Percentiles rank a stretch among this genome's conserved stretches.
Conservation (phyloP, 306 rosid species). For the Trifolium pratense region DNA sequence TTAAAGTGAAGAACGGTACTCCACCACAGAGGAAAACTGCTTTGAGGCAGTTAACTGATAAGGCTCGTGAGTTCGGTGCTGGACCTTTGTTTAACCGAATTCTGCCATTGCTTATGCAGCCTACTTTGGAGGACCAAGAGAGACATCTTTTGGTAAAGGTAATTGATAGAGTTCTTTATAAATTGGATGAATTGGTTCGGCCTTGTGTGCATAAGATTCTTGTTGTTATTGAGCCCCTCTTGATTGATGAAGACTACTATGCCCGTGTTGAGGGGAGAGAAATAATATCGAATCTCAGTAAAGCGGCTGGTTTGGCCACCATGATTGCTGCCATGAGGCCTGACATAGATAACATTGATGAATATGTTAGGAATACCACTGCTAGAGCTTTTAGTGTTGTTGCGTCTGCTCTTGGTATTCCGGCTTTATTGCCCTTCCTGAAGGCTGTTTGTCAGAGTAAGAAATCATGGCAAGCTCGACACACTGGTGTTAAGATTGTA, state of each 20-base stretch:
- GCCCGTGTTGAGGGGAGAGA: slow-evolving; percentile 98
- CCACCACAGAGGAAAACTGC: slow-evolving; percentile 49
- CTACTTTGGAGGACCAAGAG: slow-evolving; percentile 50
- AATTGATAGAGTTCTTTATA: slow-evolving; percentile 85
- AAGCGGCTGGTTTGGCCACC: slow-evolving; percentile 98
- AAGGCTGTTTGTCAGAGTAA: slow-evolving; percentile 98
- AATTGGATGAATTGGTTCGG: slow-evolving; percentile 91
- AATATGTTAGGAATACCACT: slow-evolving; percentile 91
- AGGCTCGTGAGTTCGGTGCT: slow-evolving; percentile 50
- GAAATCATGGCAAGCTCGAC: slow-evolving; percentile 98
- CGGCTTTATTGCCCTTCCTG: slow-evolving; percentile 89
- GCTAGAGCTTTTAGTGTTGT: slow-evolving; percentile 97
- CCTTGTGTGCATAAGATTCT: slow-evolving; percentile 97
- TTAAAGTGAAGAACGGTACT: slow-evolving; percentile 47
- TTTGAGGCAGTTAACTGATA: slow-evolving; percentile 47
- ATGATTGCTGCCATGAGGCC: slow-evolving; percentile 99
- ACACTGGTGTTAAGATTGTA: slow-evolving; percentile 94
- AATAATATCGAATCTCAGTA: slow-evolving; percentile 92
- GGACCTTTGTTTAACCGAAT: slow-evolving; percentile 49
- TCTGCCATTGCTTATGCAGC: slow-evolving; percentile 50
- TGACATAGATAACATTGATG: slow-evolving; percentile 94
- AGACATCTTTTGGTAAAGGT: slow-evolving; percentile 51
- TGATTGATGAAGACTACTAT: slow-evolving; percentile 96
- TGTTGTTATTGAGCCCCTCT: slow-evolving; percentile 92
- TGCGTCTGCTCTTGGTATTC: slow-evolving; percentile 95